Base-by-base conservation (phyloP, 2,329 filamentous ascomycete genomes). In the Ceratocystis eucalypticola region DNA sequence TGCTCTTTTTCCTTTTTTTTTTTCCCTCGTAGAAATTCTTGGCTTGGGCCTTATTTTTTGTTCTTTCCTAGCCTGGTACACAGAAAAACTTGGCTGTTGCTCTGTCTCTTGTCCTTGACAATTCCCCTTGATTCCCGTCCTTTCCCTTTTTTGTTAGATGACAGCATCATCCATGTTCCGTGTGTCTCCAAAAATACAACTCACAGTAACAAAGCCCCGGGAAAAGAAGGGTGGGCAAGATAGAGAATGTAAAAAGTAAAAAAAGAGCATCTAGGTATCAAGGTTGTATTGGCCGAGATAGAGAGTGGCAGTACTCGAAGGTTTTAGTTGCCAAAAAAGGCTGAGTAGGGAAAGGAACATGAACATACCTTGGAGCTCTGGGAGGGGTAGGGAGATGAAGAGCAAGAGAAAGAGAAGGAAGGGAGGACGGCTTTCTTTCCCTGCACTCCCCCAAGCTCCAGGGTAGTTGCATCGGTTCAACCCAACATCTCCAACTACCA, bases 161-260 rank as follows among this genome's bases (percentile, higher is more conserved):
- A 25, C 30, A 37, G 55, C 55, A 33, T 59, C 28, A 59, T 59
- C 55, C 55, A 59, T 59, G 55, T 59, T 59, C 55, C 55, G 55
- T 7, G 28, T 59, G 55, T 59, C 55, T 59, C 55, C 55, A 59
- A 59, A 59, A 59, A 59, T 59, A 59, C 17, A 12, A 5, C 37
- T 41, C 37, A 1, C 12, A 41, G 37, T 15, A 15, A 4, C 37
- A 59, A 59, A 25, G 33, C 6, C 12, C 28, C 17, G 17, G 17
- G 55, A 59, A 59, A 50, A 50, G 46, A 59, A 33, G 55, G 12
- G 7, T 3, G 55, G 55, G 12, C 55, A 57, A 30, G 30, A 59
- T 28, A 7, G 25, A 8, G 46, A 20, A 50, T 5, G 37, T 41
- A 15, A 41, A 41, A 41, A 41, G 28, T 28, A 28, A 41, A 41